phyloP scores from a whole-genome alignment of 345 rosid genomes.

The Pistacia vera region DNA sequence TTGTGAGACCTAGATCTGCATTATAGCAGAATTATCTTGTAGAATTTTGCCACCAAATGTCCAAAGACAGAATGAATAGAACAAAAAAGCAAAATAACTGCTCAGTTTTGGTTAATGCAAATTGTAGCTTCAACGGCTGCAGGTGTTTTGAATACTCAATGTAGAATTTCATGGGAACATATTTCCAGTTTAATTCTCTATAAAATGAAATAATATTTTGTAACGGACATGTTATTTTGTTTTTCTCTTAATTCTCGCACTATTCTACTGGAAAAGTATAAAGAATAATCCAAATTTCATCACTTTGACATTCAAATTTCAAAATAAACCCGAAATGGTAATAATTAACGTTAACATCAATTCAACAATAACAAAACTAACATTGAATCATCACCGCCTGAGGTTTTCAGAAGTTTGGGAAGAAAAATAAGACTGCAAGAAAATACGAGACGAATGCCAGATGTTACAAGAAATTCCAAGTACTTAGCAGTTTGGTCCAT shows the following conservation, averaged over 20 bases:
- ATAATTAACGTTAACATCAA: not conserved
- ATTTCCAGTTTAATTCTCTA: not conserved
- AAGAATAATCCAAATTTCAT: not conserved
- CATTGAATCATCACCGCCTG: not conserved
- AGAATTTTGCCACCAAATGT: not conserved
- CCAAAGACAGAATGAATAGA: not conserved
- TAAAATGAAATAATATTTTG: not conserved
- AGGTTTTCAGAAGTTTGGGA: not conserved
- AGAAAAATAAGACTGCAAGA: not conserved
- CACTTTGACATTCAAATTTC: not conserved
- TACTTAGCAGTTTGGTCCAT: slow-evolving; percentile 7
- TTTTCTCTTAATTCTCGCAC: no score
- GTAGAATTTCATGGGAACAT: not conserved
- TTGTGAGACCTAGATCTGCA: not conserved
- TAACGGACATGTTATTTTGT: not conserved
- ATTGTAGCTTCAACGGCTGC: not conserved
- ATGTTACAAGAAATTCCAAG: not conserved
- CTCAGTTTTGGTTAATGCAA: not conserved
- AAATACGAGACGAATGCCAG: not conserved
- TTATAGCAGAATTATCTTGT: not conserved
- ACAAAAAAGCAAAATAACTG: not conserved
- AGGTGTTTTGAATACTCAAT: not conserved
- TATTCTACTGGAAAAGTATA: no score
- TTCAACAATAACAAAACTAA: not conserved
- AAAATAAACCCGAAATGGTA: not conserved